Evolutionary conservation across 371 early-diverging fungal species (phyloP).

Genomic region (Funneliformis caledonium): DNA sequence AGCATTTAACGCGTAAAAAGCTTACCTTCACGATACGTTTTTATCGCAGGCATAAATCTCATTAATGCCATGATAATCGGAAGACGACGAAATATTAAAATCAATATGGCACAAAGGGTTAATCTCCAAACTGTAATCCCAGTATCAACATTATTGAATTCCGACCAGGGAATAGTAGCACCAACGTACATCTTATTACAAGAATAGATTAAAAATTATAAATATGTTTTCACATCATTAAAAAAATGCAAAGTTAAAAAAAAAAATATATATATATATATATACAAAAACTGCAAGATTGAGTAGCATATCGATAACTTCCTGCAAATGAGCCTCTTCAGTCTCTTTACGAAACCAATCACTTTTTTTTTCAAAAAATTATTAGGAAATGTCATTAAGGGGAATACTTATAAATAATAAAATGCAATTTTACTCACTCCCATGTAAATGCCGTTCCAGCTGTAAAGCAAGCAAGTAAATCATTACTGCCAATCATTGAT

Average conservation of each 20-base stretch:
- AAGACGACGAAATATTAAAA: conserved; percentile 85
- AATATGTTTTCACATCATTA: too few relatives aligned
- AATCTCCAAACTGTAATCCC: conserved; percentile 68
- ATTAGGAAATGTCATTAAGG: not conserved
- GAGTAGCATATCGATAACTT: conserved; percentile 89
- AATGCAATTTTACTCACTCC: conserved; percentile 56
- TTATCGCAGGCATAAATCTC: conserved; percentile 73
- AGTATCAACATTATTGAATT: conserved; percentile 58
- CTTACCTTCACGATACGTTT: conserved; percentile 66
- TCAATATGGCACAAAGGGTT: conserved; percentile 64
- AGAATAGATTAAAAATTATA: too few relatives aligned
- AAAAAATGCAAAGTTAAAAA: too few relatives aligned
- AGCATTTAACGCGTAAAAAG: not conserved
- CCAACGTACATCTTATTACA: conserved; percentile 62
- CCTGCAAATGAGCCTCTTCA: conserved; percentile 86
- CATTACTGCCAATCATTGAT: conserved; percentile 80
- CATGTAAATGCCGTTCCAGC: conserved; percentile 89
- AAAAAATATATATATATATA: not conserved
- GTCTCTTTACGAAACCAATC: conserved; percentile 90
- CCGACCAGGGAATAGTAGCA: conserved; percentile 79
- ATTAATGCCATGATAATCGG: conserved; percentile 75
- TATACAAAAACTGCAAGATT: conserved; percentile 91
- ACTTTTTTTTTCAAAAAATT: conserved; percentile 29
- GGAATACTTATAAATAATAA: not conserved
- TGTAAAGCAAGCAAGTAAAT: conserved; percentile 88